Conservation (phyloP, 805 yeast genomes). For the Wickerhamomyces xylosicus region DNA sequence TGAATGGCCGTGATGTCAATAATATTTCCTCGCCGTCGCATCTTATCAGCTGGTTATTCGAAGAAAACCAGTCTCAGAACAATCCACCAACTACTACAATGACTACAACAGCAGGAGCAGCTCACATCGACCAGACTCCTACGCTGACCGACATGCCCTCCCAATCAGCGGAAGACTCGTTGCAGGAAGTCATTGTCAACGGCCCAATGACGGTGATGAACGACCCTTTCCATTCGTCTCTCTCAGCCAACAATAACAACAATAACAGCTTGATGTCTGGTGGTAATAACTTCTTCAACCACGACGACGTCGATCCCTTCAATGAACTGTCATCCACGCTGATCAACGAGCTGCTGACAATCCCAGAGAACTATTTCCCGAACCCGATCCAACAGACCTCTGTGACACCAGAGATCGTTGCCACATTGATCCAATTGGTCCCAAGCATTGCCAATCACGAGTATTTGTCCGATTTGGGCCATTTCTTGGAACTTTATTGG, state of each 20-base stretch:
- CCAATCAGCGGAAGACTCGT: no score
- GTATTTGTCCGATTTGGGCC: slow-evolving; percentile 13
- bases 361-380: slow-evolving; percentile 21
- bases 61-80: neutral
- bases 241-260: neutral
- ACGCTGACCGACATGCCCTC: no score
- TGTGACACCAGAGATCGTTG: slow-evolving; percentile 15
- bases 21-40: neutral
- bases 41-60: neutral
- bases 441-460: slow-evolving; percentile 16
- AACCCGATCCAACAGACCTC: slow-evolving; percentile 19
- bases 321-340: slow-evolving; percentile 17
- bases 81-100: slow-evolving; percentile 2
- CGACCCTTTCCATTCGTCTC: neutral
- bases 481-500: slow-evolving; percentile 19
- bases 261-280: neutral
- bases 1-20: neutral
- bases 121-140: slow-evolving; percentile 6
- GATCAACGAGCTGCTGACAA: slow-evolving; percentile 17
- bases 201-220: neutral
- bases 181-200: no score
- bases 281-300: slow-evolving; percentile 15
- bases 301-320: slow-evolving; percentile 20
- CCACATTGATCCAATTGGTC: slow-evolving; percentile 9
- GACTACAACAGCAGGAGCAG: slow-evolving; percentile 12